phyloP scores from a whole-genome alignment of 768 basidiomycete genomes.

The Chalciporus sphaerocephalus region DNA sequence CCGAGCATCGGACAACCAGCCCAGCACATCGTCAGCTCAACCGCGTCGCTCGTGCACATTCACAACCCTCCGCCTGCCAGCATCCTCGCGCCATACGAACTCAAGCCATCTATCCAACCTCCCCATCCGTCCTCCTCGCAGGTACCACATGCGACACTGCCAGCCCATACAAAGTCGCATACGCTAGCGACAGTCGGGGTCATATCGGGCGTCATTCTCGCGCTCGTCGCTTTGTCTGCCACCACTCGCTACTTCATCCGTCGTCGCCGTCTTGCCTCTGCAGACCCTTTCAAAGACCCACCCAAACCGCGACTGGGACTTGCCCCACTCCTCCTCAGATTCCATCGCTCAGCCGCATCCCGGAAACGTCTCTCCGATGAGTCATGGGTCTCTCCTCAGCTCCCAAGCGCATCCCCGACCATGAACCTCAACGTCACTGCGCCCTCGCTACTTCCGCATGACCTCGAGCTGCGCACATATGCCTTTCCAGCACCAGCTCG shows the following conservation, averaged over 20 bases:
- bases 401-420: conserved; percentile 4
- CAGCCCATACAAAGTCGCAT: conserved; percentile 3
- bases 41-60: not conserved
- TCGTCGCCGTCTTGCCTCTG: conserved; percentile 1
- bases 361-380: conserved; percentile 25
- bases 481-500: not conserved
- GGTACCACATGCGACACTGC: conserved; percentile 8
- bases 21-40: not conserved
- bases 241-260: conserved; percentile 11
- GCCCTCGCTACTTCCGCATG: conserved; percentile 7
- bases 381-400: conserved; percentile 21
- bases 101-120: not conserved
- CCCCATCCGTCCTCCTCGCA: conserved; percentile 12
- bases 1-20: not conserved
- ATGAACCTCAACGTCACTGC: not conserved
- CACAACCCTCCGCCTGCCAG: conserved; percentile 1
- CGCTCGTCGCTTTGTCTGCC: conserved; percentile 5
- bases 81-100: conserved; percentile 14
- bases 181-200: conserved; percentile 16
- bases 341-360: not conserved
- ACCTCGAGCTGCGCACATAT: conserved; percentile 11
- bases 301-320: conserved; percentile 1
- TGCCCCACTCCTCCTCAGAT: not conserved
- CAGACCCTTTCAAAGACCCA: conserved; percentile 14
- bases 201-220: conserved; percentile 13